Evolutionary conservation across 2,329 filamentous ascomycete species (phyloP).

Genomic region (Fusarium tuaranense): DNA sequence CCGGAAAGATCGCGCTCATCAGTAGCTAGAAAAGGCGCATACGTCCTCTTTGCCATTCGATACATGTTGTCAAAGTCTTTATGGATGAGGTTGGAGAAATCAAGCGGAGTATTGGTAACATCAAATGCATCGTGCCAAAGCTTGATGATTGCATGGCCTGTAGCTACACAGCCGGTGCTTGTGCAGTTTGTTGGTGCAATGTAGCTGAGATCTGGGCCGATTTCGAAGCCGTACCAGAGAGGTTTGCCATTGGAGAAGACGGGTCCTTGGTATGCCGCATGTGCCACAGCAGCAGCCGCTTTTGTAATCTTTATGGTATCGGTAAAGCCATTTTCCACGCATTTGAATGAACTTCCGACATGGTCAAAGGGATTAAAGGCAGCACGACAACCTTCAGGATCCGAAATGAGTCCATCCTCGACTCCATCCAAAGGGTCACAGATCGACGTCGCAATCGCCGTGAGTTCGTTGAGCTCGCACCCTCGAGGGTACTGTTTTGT

Average conservation of each 20-base stretch:
- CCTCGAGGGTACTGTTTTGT: conserved; percentile 7
- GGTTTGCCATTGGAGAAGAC: conserved; percentile 15
- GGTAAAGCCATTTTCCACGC: neutral
- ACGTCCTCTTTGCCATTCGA: neutral
- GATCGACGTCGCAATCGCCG: neutral
- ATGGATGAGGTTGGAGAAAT: neutral
- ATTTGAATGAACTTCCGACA: conserved; percentile 12
- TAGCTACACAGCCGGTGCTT: neutral
- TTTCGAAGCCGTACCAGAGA: conserved; percentile 13
- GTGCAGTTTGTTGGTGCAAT: neutral
- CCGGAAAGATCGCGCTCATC: conserved; percentile 14
- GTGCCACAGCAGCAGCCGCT: conserved; percentile 10
- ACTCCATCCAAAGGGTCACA: conserved; percentile 42
- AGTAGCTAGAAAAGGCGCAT: conserved; percentile 7
- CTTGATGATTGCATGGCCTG: neutral
- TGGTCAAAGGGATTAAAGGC: conserved; percentile 4
- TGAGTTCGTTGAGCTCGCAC: conserved; percentile 22
- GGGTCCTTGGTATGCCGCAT: conserved; percentile 17
- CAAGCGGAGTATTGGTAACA: neutral
- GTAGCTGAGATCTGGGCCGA: neutral
- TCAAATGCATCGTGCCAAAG: neutral
- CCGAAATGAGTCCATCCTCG: conserved; percentile 38
- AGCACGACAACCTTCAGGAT: conserved; percentile 8
- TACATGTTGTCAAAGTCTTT: conserved; percentile 12
- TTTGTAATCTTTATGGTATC: conserved; percentile 3